phyloP scores from a whole-genome alignment of 345 rosid species.

The Mallotus nudiflorus region DNA sequence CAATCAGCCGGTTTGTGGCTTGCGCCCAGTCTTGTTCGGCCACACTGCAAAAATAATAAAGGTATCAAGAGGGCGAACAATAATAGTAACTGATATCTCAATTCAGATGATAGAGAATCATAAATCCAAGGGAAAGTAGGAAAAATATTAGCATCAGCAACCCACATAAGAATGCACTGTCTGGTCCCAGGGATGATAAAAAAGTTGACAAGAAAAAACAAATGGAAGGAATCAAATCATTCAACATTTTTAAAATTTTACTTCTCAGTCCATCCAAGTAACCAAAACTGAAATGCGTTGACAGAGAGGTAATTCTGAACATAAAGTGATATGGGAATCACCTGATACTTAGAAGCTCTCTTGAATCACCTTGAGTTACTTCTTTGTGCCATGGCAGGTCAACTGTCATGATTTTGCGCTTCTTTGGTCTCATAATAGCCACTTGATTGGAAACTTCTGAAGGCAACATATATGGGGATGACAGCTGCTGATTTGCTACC shows the following conservation, averaged over 20 bases:
- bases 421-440: conserved; percentile 43
- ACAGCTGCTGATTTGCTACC: conserved; percentile 35
- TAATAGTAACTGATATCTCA: neutral
- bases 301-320: neutral
- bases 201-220: neutral
- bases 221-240: neutral
- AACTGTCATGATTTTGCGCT: conserved; percentile 58
- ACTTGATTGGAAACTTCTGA: conserved; percentile 31
- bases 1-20: conserved; percentile 58
- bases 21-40: conserved; percentile 71
- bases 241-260: too few relatives aligned
- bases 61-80: neutral
- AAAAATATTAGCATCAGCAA: neutral
- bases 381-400: conserved; percentile 74
- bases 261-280: neutral
- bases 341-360: conserved; percentile 63
- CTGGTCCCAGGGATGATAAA: neutral
- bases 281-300: neutral
- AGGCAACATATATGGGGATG: conserved; percentile 40
- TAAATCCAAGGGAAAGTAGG: neutral
- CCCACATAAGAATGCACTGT: too few relatives aligned
- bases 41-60: conserved; percentile 45
- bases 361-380: conserved; percentile 42
- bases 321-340: conserved; percentile 24
- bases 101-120: neutral